Evolutionary conservation across 495 filamentous ascomycete genomes (phyloP), one percentile per base, ranked within the genome.

Genomic region (Hypoxylon intermedium): DNA sequence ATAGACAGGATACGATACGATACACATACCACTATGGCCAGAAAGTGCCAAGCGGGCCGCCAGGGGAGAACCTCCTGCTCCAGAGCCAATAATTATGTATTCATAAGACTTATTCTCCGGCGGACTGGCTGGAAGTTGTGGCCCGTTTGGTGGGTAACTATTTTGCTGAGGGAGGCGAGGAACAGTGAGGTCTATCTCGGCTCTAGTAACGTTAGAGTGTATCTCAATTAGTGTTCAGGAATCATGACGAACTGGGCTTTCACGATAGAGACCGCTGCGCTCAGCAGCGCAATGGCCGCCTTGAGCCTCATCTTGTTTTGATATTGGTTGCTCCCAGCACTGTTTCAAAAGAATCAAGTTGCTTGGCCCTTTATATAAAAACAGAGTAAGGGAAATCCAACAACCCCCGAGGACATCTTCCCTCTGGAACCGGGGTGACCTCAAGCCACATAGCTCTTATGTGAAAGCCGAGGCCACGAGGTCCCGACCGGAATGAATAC

Each of bases 31-130:
- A 52, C 47, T 83, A 68, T 83, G 77, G 2, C 84, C 84, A 13
- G 82, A 81, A n/a, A 82, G 72, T 6, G 85, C 85, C 2, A 88
- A 77, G 9, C 81, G 77, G 13, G 83, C 81, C 5, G 85, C 85
- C 5, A 88, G 68, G 0, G 83, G 84, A 11, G 82, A 82, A 11
- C 85, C 85, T 9, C 86, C 85, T 4, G 86, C 78, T 11, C 86
- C 86, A 31, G 79, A 83, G n/a, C 86, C 86, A 2, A 88, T 79
- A 6, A 88, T 75, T 28, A 88, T 75, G 65, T 87, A 88, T 41
- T 88, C 86, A 65, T 87, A 87, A 9, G 60, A 49, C 28, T 61
- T 50, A 5, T 67, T 58, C 11, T 6, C 23, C 2, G 52, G 58
- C 33, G 45, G 58, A 11, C 11, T 46, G 11, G 58, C 51, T 23